phyloP scores from a whole-genome alignment of 441 rosid species.

The Populus hybrid region DNA sequence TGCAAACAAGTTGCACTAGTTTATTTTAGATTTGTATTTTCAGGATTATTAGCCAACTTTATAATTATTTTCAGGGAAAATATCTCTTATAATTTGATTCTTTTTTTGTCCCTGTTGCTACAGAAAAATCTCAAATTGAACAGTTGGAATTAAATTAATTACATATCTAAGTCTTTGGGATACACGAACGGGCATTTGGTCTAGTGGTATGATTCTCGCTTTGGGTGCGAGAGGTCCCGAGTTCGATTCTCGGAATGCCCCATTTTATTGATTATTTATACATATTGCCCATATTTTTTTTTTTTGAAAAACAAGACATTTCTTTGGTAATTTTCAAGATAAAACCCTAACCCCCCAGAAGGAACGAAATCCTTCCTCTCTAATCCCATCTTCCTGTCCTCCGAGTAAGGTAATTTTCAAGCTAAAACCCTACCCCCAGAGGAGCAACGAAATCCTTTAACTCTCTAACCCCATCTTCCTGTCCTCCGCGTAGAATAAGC shows the following conservation, averaged over 20 bases:
- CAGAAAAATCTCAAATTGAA: no score
- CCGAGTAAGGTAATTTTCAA: background rate
- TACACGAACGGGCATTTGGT: constrained; percentile 37
- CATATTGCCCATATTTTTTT: no score
- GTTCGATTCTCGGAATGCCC: constrained; percentile 43
- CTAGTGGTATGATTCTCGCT: constrained; percentile 65
- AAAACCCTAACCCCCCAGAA: background rate
- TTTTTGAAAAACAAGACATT: no score
- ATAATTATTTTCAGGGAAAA: no score
- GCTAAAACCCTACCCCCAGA: background rate
- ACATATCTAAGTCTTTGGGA: no score
- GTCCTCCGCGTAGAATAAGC: background rate
- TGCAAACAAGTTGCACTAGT: background rate
- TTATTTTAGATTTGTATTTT: no score
- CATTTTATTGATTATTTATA: background rate
- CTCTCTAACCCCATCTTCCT: background rate
- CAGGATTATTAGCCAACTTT: no score
- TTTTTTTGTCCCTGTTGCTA: no score
- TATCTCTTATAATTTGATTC: no score
- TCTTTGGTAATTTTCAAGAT: background rate
- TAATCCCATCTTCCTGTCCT: background rate
- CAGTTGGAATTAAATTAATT: fast-evolving
- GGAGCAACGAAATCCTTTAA: background rate
- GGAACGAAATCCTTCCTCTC: background rate
- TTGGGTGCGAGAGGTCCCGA: constrained; percentile 55